Percentiles rank a stretch among this genome's conserved stretches.
Conservation (phyloP, 495 filamentous ascomycete species). For the Tuber indicum region DNA sequence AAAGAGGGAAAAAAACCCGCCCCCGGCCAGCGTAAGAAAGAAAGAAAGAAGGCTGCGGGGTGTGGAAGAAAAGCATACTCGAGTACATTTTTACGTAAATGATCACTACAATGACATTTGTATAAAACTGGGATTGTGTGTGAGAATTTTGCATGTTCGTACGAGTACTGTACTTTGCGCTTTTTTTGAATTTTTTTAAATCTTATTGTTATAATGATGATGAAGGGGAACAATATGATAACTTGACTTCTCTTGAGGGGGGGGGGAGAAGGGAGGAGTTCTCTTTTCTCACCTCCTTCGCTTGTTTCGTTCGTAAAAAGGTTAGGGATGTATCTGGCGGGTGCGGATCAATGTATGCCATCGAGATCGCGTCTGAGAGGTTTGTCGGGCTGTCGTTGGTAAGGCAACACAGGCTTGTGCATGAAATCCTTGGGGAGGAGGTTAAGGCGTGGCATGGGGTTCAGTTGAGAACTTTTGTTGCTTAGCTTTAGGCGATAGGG, state of each 20-base stretch:
- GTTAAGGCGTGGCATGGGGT: constrained; percentile 72
- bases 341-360: constrained; percentile 71
- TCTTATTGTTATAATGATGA: background rate
- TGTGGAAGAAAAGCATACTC: background rate
- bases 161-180: background rate
- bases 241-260: background rate
- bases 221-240: background rate
- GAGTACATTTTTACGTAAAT: constrained; percentile 31
- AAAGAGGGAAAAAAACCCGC: background rate
- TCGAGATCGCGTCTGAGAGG: constrained; percentile 59
- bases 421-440: constrained; percentile 59
- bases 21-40: too few species aligned
- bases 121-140: background rate
- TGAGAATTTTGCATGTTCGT: background rate
- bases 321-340: constrained; percentile 75
- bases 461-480: constrained; percentile 55
- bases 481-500: background rate
- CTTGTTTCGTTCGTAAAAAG: constrained; percentile 37
- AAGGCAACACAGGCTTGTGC: constrained; percentile 67
- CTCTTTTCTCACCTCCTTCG: background rate
- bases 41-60: background rate
- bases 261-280: background rate
- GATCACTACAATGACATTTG: constrained; percentile 5
- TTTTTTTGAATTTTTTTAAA: too few species aligned
- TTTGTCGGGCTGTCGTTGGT: constrained; percentile 62